phyloP scores from a whole-genome alignment of 2,329 filamentous ascomycete genomes.

The Geosmithia flava region DNA sequence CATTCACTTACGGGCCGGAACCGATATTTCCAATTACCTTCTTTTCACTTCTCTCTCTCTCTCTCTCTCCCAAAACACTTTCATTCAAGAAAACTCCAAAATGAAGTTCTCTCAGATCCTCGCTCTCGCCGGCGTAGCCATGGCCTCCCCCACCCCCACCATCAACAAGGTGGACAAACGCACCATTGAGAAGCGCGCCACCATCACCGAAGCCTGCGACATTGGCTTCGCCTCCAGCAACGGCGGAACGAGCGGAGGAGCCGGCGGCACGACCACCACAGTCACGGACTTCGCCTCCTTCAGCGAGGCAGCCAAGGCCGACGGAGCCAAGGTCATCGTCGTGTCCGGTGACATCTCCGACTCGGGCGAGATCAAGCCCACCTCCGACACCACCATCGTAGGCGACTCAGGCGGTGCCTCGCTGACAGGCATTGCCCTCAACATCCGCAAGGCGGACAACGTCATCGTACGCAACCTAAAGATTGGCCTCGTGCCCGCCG shows the following conservation, averaged over 20 bases:
- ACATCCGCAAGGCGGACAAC: constrained; percentile 36
- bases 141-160: constrained; percentile 17
- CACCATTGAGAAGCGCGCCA: constrained; percentile 18
- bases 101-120: constrained; percentile 20
- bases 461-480: constrained; percentile 52
- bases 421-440: constrained; percentile 30
- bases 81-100: constrained; percentile 2
- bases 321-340: constrained; percentile 15
- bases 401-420: constrained; percentile 15
- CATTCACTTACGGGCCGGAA: background rate
- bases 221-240: constrained; percentile 22
- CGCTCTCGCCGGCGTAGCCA: constrained; percentile 15
- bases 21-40: background rate
- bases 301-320: constrained; percentile 12
- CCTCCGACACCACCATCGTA: constrained; percentile 30
- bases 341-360: constrained; percentile 14
- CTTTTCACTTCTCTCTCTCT: background rate
- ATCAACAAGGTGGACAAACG: constrained; percentile 9
- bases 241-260: constrained; percentile 18
- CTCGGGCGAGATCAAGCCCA: constrained; percentile 15
- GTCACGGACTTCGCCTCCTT: constrained; percentile 13
- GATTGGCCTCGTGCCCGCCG: constrained; percentile 39
- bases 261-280: constrained; percentile 14
- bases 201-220: constrained; percentile 20
- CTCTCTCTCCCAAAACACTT: background rate